Evolutionary conservation across 306 rosid species (phyloP), one percentile per base, ranked within the genome.

Genomic region (Cucurbita moschata): DNA sequence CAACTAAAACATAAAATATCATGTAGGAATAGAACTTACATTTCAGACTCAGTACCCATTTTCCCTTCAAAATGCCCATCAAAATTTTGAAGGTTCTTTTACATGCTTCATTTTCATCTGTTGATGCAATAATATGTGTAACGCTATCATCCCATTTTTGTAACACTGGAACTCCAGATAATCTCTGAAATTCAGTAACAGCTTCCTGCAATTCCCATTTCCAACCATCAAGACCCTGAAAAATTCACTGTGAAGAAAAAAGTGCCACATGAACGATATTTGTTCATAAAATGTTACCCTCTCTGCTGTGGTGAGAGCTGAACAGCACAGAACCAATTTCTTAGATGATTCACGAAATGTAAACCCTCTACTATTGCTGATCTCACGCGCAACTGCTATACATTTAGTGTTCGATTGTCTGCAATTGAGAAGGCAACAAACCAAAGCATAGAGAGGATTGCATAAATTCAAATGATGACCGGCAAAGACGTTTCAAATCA

Each of bases 81-180:
- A 94, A 81, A 68, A 87, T 90, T 87, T 94, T 94, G 75, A 94
- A 90, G 77, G 99, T 94, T 80, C 99, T 87, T 86, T 47, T 89
- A 80, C 96, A 91, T 76, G 97, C 96, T 57, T 88, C 87, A 78
- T 82, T 87, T 86, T 89, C 91, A 85, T 89, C 88, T 9, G 82
- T 83, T 78, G 99, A 83, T 42, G 96, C 95, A 83, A 94, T 85
- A 72, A 94, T 86, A 80, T 94, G 99, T 47, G 99, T 91, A 64
- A 91, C 87, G 80, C 77, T 83, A 16, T 92, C 81, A 80, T 89
- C 91, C 97, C 99, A 94, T 50, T 86, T 84, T 79, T 83, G 87
- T 77, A 87, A 55, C 73, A 94, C 84, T 57, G 87, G 65, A 75
- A 85, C 81, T 80, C 89, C 90, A 57, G 86, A 76, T 69, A 64